Evolutionary conservation across 768 basidiomycete species (phyloP), one percentile per base, ranked within the genome.

Genomic region (Mrakia blollopis): DNA sequence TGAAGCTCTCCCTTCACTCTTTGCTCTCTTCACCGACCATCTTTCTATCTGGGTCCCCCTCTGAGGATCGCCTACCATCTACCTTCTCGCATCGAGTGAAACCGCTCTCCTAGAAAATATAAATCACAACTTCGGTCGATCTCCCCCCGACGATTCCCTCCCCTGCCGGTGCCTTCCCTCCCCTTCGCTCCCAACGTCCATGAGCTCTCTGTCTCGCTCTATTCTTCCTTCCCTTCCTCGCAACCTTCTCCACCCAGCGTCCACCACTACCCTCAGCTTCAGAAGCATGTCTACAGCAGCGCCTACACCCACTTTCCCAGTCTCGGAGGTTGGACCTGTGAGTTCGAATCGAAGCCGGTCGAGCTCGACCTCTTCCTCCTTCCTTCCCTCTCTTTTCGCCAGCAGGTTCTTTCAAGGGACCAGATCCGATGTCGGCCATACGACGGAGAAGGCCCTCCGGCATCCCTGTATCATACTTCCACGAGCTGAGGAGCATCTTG

Each of bases 251-350:
- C 6, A 11, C 61, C 61, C 28, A 28, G 4, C 25, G 39, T 8
- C 28, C 25, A 4, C 57, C 3, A 54, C 3, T 9, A 16, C 9
- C 10, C 1, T 5, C 52, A 10, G 0, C 2, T 2, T 57, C 37
- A 35, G 65, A 35, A 41, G 14, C 65, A 68, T 68, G 65, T 68
- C 65, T 25, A 37, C 35, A 18, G 3, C 65, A 39, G 25, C 65
- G 6, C 21, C 37, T 41, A 13, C 65, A 21, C 65, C 65, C 11
- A 68, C 65, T 1, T 68, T 68, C 65, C 65, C 65, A 8, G 65
- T 68, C 65, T 68, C 37, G 21, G 21, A 39, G 37, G 39, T 68
- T 13, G 65, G 65, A 68, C 39, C 65, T 41, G 65, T 68, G 39
- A 35, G 65, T 41, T n/a, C 65, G 18, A 65, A 57, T 54, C 52